Conservation (phyloP, 192 early-diverging fungal species). For the Backusella sp. region DNA sequence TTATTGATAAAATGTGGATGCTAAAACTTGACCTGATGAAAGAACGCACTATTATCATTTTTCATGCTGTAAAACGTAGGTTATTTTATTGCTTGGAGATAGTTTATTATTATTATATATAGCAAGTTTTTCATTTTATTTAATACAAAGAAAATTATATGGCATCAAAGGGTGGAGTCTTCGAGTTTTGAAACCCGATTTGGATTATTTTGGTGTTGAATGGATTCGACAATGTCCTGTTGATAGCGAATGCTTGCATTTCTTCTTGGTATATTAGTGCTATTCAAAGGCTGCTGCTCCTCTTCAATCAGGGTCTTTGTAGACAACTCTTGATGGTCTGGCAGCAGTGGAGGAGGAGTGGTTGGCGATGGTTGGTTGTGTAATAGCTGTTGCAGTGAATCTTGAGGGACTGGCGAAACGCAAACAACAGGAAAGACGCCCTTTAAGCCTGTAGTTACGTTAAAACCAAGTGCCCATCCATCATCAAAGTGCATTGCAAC, state of each 20-base stretch:
- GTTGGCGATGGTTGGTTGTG: background rate
- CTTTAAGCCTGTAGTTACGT: conserved; percentile 62
- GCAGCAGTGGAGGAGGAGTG: background rate
- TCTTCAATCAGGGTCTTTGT: background rate
- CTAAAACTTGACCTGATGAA: no score
- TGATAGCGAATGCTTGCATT: background rate
- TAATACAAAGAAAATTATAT: background rate
- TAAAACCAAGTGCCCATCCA: conserved; percentile 87
- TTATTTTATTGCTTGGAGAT: no score
- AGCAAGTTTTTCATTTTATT: no score
- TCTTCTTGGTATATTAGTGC: background rate
- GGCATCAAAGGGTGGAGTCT: background rate
- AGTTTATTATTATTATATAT: no score
- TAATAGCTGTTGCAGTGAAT: conserved; percentile 29
- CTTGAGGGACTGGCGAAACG: conserved; percentile 36
- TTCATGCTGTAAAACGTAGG: no score
- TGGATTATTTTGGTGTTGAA: background rate
- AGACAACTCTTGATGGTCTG: background rate
- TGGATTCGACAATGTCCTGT: background rate
- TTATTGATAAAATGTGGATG: no score
- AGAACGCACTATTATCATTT: no score
- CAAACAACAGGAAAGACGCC: conserved; percentile 89
- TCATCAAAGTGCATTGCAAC: conserved; percentile 79
- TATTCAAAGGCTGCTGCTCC: background rate
- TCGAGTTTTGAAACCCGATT: conserved; percentile 21